These are phyloP conservation scores for Hymenoscyphus occultus DNA, from an alignment of 2,329 filamentous ascomycete species.

Conservation along the genomic window DNA sequence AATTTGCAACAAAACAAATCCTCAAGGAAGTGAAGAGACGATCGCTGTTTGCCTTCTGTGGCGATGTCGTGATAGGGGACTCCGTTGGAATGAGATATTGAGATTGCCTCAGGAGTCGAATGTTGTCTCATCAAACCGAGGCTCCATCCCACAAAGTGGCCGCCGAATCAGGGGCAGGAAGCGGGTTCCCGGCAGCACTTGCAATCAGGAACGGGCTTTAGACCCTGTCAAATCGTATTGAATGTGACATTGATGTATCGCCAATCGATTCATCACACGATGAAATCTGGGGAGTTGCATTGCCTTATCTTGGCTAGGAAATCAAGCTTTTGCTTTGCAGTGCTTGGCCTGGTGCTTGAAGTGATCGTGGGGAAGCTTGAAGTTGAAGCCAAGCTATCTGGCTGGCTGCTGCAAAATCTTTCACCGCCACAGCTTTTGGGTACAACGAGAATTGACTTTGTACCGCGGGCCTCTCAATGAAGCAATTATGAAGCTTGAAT, in stretches of 20 bases:
- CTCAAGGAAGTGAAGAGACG: neutral
- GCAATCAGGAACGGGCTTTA: neutral
- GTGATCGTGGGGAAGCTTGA: neutral
- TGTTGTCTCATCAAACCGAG: neutral
- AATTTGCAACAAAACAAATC: neutral
- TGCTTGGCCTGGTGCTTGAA: neutral
- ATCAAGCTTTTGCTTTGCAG: neutral
- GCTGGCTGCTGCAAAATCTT: neutral
- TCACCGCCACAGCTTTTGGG: neutral
- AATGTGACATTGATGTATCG: neutral
- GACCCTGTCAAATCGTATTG: constrained; percentile 2
- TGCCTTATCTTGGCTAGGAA: neutral
- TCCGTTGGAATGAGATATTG: neutral
- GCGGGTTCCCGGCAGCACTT: neutral
- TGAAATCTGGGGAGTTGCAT: constrained; percentile 1
- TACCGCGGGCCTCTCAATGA: neutral
- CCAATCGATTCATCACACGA: neutral
- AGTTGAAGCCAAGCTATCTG: neutral
- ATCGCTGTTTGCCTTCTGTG: neutral
- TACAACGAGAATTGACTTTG: too few relatives aligned
- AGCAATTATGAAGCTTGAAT: neutral
- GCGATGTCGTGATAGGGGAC: neutral
- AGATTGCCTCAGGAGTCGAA: neutral
- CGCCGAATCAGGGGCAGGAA: neutral
- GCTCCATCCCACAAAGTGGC: neutral